Conservation (phyloP, 495 filamentous ascomycete genomes). For the Symbiotaphrina buchneri region DNA sequence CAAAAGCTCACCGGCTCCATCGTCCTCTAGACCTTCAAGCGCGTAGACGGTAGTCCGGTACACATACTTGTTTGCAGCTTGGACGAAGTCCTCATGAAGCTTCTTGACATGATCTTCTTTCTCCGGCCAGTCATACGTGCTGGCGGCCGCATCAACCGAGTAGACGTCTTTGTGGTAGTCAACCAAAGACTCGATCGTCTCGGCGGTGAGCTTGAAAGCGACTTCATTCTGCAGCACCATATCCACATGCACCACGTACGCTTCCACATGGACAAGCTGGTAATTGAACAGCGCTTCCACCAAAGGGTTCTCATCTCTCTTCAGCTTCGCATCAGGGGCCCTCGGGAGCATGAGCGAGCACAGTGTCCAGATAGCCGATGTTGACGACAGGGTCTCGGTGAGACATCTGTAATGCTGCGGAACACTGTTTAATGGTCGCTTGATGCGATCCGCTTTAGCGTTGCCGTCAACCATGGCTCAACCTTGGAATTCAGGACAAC, state of each 20-base stretch:
- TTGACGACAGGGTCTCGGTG: slow-evolving; percentile 82
- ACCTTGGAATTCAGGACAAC: slow-evolving; percentile 87
- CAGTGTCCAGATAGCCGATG: slow-evolving; percentile 87
- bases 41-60: slow-evolving; percentile 78
- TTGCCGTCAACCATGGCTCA: slow-evolving; percentile 92
- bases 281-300: slow-evolving; percentile 86
- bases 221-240: slow-evolving; percentile 97
- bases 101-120: slow-evolving; percentile 95
- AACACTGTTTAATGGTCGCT: slow-evolving; percentile 93
- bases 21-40: slow-evolving; percentile 90
- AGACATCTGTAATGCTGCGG: slow-evolving; percentile 92
- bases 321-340: slow-evolving; percentile 69
- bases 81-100: slow-evolving; percentile 90
- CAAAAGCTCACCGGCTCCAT: slow-evolving; percentile 83
- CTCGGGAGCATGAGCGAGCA: slow-evolving; percentile 87
- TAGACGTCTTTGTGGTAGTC: slow-evolving; percentile 96
- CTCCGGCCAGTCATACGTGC: slow-evolving; percentile 89
- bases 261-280: slow-evolving; percentile 85
- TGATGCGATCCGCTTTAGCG: slow-evolving; percentile 87
- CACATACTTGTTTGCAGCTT: slow-evolving; percentile 94
- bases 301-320: slow-evolving; percentile 66
- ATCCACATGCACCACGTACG: slow-evolving; percentile 97
- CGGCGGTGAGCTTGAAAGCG: slow-evolving; percentile 93
- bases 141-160: slow-evolving; percentile 72
- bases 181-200: slow-evolving; percentile 85